Percentiles rank a stretch among this genome's conserved stretches.
These are phyloP conservation scores for Globisporangium splendens DNA, from an alignment of 352 stramenopile species.

Conservation along the genomic window DNA sequence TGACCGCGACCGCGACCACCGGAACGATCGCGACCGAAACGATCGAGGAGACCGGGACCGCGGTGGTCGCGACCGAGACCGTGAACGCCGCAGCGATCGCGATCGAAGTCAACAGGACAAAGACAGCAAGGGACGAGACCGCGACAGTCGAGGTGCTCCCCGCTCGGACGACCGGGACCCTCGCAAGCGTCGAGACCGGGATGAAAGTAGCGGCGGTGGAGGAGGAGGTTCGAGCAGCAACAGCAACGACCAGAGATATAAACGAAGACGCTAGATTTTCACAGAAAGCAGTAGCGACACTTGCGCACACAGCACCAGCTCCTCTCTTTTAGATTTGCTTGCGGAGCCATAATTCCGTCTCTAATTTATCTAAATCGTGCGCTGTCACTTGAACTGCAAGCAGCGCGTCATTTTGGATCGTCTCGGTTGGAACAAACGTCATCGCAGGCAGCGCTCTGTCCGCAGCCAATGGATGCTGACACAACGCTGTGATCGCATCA, in stretches of 20 bases:
- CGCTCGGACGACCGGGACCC: constrained; percentile 63
- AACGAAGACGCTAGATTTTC: constrained; percentile 43
- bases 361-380: constrained; percentile 76
- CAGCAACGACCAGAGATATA: constrained; percentile 19
- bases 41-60: constrained; percentile 1
- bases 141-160: constrained; percentile 28
- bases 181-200: constrained; percentile 56
- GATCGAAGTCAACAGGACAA: constrained; percentile 23
- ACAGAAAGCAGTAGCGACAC: background rate
- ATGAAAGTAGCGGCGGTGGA: constrained; percentile 28
- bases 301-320: background rate
- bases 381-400: constrained; percentile 64
- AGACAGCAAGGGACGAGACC: constrained; percentile 27
- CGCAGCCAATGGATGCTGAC: constrained; percentile 5
- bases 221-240: background rate
- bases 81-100: constrained; percentile 30
- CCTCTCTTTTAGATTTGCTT: constrained; percentile 54
- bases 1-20: background rate
- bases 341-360: constrained; percentile 82
- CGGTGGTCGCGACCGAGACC: constrained; percentile 20
- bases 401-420: constrained; percentile 43
- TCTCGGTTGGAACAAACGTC: constrained; percentile 73
- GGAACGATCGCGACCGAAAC: constrained; percentile 4
- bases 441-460: constrained; percentile 35
- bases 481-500: background rate